phyloP scores from a whole-genome alignment of 495 filamentous ascomycete genomes.

The Hypoxylon lenormandii region DNA sequence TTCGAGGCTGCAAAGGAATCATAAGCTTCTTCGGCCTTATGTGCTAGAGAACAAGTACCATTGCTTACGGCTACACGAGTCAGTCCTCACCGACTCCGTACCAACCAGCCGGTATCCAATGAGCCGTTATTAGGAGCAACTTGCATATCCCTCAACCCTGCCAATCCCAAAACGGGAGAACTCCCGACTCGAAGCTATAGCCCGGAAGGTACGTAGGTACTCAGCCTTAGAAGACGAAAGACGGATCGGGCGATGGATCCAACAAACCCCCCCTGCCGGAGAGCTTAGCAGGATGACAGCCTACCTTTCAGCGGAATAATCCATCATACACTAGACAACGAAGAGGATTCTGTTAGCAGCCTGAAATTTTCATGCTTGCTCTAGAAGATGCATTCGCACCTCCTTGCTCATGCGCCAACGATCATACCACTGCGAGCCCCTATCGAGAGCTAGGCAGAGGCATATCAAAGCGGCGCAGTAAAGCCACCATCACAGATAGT shows the following conservation, averaged over 20 bases:
- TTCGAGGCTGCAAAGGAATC: not conserved
- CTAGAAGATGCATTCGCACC: not conserved
- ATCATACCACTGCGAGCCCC: conserved; percentile 10
- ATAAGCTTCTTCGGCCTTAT: not conserved
- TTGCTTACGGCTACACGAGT: not conserved
- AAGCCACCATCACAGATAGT: not conserved
- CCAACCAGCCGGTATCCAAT: conserved; percentile 32
- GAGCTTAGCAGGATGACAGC: not conserved
- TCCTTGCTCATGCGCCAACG: conserved; percentile 4
- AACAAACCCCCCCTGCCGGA: not conserved
- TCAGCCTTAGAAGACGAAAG: conserved; percentile 3
- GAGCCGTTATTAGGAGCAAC: not conserved
- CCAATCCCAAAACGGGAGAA: conserved; percentile 5
- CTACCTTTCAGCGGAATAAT: not conserved
- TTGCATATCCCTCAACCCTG: conserved; percentile 7
- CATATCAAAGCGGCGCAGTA: conserved; percentile 42
- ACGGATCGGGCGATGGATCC: not conserved
- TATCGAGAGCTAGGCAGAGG: conserved; percentile 8
- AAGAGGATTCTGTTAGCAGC: conserved; percentile 9
- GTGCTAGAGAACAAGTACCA: not conserved
- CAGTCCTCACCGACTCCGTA: conserved; percentile 13
- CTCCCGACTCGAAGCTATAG: not conserved
- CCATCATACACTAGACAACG: not conserved
- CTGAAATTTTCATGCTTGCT: not conserved
- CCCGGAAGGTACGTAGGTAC: not conserved